Base-by-base conservation (phyloP, 768 basidiomycete species). In the Suillus decipiens region DNA sequence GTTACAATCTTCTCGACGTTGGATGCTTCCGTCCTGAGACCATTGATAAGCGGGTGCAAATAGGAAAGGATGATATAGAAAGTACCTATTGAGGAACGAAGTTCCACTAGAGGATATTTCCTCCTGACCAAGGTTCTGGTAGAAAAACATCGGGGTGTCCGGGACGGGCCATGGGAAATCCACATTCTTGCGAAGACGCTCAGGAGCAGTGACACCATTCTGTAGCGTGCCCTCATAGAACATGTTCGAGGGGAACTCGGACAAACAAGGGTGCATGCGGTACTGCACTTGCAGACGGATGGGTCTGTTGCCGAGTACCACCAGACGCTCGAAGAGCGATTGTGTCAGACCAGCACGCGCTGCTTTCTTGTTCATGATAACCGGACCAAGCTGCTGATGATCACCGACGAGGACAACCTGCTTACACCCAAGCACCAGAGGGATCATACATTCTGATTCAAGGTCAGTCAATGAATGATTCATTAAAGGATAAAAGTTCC, bases 341-440 rank as follows among this genome's bases (percentile, higher is more conserved):
- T 99, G 97, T 0, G 96, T 98, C 43, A 99, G 85, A 22, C 97
- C 97, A 5, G 97, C 97, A n/a, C 95, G 92, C 2, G 97, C 96
- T 0, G 97, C 97, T 73, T 99, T 99, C 86, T 99, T 99, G 86
- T 99, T 99, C 97, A 99, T 99, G 75, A 99, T 98, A 70, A 99
- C 97, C 8, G 97, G 97, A 1, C 97, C 97, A 57, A 99, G 89
- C 83, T 99, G 97, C 67, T 79, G 93, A 75, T 97, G 93, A 78
- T 98, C 96, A 60, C 97, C 97, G 61, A 99, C 97, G 45, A 99
- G 86, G 33, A 99, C 97, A 61, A 95, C 95, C 72, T 99, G 97
- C 76, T 99, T 99, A 75, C 96, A 99, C 15, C 97, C 97, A 70
- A 99, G 87, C 7, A 99, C 92, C 39, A 99, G 85, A 17, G 97